Conservation (phyloP, 176 grass and related monocot genomes). For the Cenchrus fungigraminus region DNA sequence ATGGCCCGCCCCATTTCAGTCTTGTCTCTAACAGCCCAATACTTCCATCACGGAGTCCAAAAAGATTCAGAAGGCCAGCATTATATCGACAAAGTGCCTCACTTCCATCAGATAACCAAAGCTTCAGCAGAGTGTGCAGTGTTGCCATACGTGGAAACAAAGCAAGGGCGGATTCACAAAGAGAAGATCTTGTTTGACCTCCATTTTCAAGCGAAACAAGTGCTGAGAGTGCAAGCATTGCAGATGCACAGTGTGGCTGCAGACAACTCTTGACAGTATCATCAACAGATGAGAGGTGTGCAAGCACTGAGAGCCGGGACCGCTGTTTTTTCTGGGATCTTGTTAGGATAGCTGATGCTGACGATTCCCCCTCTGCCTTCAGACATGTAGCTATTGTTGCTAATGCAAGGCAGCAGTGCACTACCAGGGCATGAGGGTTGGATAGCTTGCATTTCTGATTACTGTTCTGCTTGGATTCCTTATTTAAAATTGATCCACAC, state of each 20-base stretch:
- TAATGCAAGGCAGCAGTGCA: slow-evolving; percentile 74
- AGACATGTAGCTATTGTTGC: slow-evolving; percentile 65
- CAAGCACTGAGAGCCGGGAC: slow-evolving; percentile 72
- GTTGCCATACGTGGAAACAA: slow-evolving; percentile 95
- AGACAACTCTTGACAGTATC: slow-evolving; percentile 78
- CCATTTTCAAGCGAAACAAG: slow-evolving; percentile 79
- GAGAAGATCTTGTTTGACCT: slow-evolving; percentile 52
- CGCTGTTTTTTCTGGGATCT: slow-evolving; percentile 69
- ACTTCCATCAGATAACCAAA: slow-evolving; percentile 84
- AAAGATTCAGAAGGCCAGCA: slow-evolving; percentile 67
- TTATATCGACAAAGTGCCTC: slow-evolving; percentile 73
- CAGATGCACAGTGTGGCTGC: slow-evolving; percentile 77
- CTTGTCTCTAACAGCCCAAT: slow-evolving; percentile 77
- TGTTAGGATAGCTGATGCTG: slow-evolving; percentile 64
- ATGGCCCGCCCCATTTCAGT: slow-evolving; percentile 84
- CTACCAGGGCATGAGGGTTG: slow-evolving; percentile 76
- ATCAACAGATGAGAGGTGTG: slow-evolving; percentile 68
- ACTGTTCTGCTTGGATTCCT: slow-evolving; percentile 70
- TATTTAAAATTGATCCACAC: slow-evolving; percentile 80
- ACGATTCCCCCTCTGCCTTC: slow-evolving; percentile 58
- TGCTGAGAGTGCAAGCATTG: slow-evolving; percentile 70
- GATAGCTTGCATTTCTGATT: slow-evolving; percentile 85
- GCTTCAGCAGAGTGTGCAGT: slow-evolving; percentile 71
- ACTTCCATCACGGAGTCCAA: slow-evolving; percentile 80
- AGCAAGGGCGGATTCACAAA: slow-evolving; percentile 75